phyloP scores from a whole-genome alignment of 768 basidiomycete genomes.

The Lactarius trivialis region DNA sequence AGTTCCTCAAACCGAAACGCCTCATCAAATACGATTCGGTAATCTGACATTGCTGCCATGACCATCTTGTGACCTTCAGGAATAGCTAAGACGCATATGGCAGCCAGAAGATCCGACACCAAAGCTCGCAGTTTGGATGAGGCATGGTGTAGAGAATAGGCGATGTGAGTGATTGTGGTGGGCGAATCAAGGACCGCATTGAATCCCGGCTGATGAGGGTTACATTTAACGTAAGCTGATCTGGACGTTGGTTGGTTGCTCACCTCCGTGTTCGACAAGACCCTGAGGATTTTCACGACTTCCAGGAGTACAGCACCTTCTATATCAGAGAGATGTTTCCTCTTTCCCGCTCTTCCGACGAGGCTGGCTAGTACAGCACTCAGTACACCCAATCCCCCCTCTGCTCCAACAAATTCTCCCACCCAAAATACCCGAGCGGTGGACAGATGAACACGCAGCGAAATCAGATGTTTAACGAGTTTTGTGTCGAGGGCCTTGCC shows the following conservation, averaged over 20 bases:
- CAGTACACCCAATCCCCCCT: conserved; percentile 61
- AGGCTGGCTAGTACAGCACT: conserved; percentile 50
- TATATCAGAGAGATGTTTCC: conserved; percentile 50
- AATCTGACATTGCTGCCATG: conserved; percentile 75
- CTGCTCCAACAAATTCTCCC: conserved; percentile 60
- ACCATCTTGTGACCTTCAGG: conserved; percentile 69
- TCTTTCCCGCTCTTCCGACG: conserved; percentile 63
- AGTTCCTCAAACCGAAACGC: conserved; percentile 75
- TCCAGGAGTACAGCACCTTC: conserved; percentile 68
- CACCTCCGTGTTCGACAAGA: conserved; percentile 81
- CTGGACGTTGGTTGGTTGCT: conserved; percentile 25
- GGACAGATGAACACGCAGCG: conserved; percentile 78
- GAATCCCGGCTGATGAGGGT: conserved; percentile 58
- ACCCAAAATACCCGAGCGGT: conserved; percentile 78
- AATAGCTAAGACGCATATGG: conserved; percentile 68
- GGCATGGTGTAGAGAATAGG: conserved; percentile 60
- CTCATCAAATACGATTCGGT: conserved; percentile 62
- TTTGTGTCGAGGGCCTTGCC: conserved; percentile 50
- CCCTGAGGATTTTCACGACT: conserved; percentile 70
- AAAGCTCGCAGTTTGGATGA: conserved; percentile 65
- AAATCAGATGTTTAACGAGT: conserved; percentile 71
- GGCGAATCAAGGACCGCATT: conserved; percentile 55
- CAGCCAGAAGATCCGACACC: conserved; percentile 74
- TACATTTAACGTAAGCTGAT: conserved; percentile 12
- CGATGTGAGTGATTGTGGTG: conserved; percentile 62